Evolutionary conservation across 768 basidiomycete genomes (phyloP).

Genomic region (Asterophora lycoperdoides): DNA sequence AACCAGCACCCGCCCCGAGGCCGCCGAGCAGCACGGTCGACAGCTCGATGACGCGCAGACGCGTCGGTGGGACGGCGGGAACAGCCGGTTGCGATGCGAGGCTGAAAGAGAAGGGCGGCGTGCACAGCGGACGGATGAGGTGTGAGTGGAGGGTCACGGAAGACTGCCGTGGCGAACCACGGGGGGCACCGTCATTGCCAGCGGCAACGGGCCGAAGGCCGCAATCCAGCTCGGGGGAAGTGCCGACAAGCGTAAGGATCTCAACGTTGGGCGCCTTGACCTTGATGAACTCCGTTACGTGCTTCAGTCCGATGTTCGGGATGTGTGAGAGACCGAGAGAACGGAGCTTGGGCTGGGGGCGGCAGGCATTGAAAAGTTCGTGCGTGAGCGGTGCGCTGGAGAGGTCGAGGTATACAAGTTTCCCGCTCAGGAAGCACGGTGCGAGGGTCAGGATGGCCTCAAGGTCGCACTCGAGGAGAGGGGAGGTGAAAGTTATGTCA

Average conservation of each 20-base stretch:
- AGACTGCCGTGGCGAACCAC: constrained; percentile 58
- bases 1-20: constrained; percentile 73
- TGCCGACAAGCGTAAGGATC: constrained; percentile 75
- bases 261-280: constrained; percentile 74
- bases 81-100: constrained; percentile 28
- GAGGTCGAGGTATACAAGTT: constrained; percentile 84
- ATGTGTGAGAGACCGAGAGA: constrained; percentile 91
- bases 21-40: constrained; percentile 64
- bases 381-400: constrained; percentile 75
- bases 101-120: constrained; percentile 70
- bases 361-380: constrained; percentile 47
- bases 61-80: constrained; percentile 50
- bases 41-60: constrained; percentile 84
- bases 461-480: constrained; percentile 65
- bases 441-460: constrained; percentile 62
- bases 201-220: constrained; percentile 36
- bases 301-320: constrained; percentile 58
- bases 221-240: constrained; percentile 71
- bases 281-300: constrained; percentile 64
- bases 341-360: constrained; percentile 68
- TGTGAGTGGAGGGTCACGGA: constrained; percentile 73
- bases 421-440: constrained; percentile 73
- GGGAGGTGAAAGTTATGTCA: constrained; percentile 76
- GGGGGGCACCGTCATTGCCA: constrained; percentile 19
- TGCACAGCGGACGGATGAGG: constrained; percentile 76